Evolutionary conservation across 1,139 yeast species (phyloP).

Genomic region (Lodderomyces margitis): DNA sequence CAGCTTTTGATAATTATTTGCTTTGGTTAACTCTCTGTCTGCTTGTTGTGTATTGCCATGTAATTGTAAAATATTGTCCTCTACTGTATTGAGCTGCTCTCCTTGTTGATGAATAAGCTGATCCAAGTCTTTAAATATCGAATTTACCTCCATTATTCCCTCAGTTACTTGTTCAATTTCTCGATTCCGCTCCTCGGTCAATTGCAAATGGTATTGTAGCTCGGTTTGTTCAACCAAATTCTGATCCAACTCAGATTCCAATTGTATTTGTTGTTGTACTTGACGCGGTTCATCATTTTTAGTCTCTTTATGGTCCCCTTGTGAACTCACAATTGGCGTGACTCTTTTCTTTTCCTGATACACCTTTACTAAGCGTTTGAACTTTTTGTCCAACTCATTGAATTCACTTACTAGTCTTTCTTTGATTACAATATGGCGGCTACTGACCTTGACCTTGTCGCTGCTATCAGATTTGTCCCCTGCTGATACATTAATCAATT

Average conservation of each 20-base stretch:
- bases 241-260: slow-evolving; percentile 34
- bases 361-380: slow-evolving; percentile 25
- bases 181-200: slow-evolving; percentile 70
- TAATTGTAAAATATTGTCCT: slow-evolving; percentile 67
- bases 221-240: slow-evolving; percentile 55
- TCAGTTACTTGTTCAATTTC: slow-evolving; percentile 72
- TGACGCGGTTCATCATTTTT: background rate
- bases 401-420: slow-evolving; percentile 40
- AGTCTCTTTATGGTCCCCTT: slow-evolving; percentile 16
- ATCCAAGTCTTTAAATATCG: slow-evolving; percentile 80
- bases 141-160: slow-evolving; percentile 80
- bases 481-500: slow-evolving; percentile 34
- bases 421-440: slow-evolving; percentile 39
- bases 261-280: slow-evolving; percentile 14
- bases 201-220: slow-evolving; percentile 65
- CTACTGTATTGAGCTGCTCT: slow-evolving; percentile 76
- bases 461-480: slow-evolving; percentile 8
- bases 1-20: slow-evolving; percentile 69
- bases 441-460: slow-evolving; percentile 25
- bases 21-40: slow-evolving; percentile 63
- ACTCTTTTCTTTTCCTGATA: slow-evolving; percentile 35
- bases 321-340: slow-evolving; percentile 19
- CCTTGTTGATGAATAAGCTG: slow-evolving; percentile 81
- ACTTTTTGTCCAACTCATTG: slow-evolving; percentile 36
- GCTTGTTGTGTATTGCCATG: slow-evolving; percentile 73